phyloP scores from a whole-genome alignment of 306 rosid genomes.

The Mucuna pruriens region DNA sequence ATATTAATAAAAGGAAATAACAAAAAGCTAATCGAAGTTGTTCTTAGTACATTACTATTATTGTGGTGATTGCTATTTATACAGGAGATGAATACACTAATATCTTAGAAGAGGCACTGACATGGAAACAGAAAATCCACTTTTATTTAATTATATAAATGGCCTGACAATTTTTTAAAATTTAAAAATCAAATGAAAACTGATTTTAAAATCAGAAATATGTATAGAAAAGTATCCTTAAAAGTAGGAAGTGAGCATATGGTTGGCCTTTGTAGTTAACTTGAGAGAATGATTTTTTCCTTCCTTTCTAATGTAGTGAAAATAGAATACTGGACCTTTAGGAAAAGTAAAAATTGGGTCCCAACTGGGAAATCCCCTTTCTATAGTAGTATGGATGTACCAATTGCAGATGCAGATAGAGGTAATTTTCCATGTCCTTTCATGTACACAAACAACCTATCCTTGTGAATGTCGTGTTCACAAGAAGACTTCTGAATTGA shows the following conservation, averaged over 20 bases:
- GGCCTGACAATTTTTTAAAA: conserved; percentile 8
- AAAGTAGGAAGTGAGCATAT: not conserved
- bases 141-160: conserved; percentile 25
- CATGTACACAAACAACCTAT: conserved; percentile 83
- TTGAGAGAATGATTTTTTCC: conserved; percentile 16
- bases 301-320: conserved; percentile 19
- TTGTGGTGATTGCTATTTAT: conserved; percentile 5
- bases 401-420: conserved; percentile 67
- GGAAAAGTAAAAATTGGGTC: conserved; percentile 11
- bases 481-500: conserved; percentile 96
- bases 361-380: not conserved
- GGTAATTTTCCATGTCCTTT: conserved; percentile 74
- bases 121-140: conserved; percentile 6
- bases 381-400: conserved; percentile 49
- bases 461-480: conserved; percentile 73
- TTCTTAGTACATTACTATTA: not conserved
- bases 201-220: not conserved
- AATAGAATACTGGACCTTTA: conserved; percentile 7
- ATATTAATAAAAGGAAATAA: not conserved
- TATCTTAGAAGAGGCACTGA: conserved; percentile 2
- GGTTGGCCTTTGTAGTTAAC: conserved; percentile 7
- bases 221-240: not conserved
- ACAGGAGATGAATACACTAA: conserved; percentile 1
- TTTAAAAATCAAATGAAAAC: not conserved
- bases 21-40: conserved; percentile 17